These are phyloP conservation scores for Brassica balearica DNA, from an alignment of 441 rosid genomes.

Conservation along the genomic window DNA sequence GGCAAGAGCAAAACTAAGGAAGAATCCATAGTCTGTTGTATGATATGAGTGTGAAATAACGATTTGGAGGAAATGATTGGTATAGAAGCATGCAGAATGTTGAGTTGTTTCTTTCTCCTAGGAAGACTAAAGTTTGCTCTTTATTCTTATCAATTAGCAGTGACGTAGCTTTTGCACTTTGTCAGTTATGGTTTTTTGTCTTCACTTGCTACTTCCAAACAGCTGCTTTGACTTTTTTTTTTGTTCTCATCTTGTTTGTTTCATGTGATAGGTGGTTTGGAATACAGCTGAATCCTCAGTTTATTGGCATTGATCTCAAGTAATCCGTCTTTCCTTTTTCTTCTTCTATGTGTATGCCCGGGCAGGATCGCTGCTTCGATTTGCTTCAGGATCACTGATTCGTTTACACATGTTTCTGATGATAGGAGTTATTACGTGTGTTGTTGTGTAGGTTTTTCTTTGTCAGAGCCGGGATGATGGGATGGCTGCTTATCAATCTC, in stretches of 20 bases:
- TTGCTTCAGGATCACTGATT: slow-evolving; percentile 5
- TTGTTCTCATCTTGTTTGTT: slow-evolving; percentile 14
- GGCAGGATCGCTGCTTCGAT: slow-evolving; percentile 4
- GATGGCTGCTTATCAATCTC: slow-evolving; percentile 89
- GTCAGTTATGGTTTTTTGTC: slow-evolving; percentile 14
- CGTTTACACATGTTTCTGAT: slow-evolving; percentile 9
- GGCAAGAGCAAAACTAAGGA: background rate
- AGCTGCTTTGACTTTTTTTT: slow-evolving; percentile 17
- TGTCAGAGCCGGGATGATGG: slow-evolving; percentile 99
- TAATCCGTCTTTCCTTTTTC: slow-evolving; percentile 46
- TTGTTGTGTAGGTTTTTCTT: slow-evolving; percentile 75
- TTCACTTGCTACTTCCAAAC: slow-evolving; percentile 14
- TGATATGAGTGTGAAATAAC: background rate
- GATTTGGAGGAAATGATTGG: background rate
- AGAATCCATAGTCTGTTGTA: background rate
- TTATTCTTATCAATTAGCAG: background rate
- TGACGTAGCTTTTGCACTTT: slow-evolving; percentile 10
- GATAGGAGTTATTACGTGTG: slow-evolving; percentile 18
- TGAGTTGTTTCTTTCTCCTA: slow-evolving; percentile 11
- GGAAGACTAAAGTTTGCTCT: background rate
- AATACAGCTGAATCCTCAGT: slow-evolving; percentile 85
- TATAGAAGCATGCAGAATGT: background rate
- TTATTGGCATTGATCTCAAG: slow-evolving; percentile 86
- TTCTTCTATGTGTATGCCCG: background rate
- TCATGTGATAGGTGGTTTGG: slow-evolving; percentile 85